Evolutionary conservation across 2,329 filamentous ascomycete species (phyloP).

Genomic region (Fusarium liriodendri): DNA sequence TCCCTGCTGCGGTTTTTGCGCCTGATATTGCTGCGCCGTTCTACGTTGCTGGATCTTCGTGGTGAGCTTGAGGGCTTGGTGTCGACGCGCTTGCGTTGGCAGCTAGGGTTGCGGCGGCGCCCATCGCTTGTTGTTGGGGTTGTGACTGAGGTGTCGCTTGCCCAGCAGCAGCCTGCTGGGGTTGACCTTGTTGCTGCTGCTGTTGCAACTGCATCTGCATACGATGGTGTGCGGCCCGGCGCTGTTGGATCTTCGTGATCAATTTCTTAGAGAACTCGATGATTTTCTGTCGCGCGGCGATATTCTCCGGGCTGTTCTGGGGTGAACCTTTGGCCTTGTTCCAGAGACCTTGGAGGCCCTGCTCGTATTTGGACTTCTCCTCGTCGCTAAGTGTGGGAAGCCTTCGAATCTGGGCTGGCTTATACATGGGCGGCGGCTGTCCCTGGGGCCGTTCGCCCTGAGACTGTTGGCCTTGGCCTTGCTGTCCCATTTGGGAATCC

Average conservation of each 20-base stretch:
- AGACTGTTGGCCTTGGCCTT: conserved; percentile 40
- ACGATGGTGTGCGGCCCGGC: conserved; percentile 50
- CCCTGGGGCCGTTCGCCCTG: conserved; percentile 36
- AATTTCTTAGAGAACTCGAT: conserved; percentile 70
- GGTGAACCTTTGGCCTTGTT: conserved; percentile 60
- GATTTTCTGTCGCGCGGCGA: conserved; percentile 67
- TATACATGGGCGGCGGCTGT: conserved; percentile 56
- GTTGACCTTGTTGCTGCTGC: conserved; percentile 41
- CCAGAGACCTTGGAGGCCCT: conserved; percentile 66
- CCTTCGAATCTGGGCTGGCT: conserved; percentile 63
- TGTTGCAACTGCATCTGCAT: conserved; percentile 46
- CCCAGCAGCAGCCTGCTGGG: conserved; percentile 30
- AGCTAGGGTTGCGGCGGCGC: conserved; percentile 14
- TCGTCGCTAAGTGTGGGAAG: conserved; percentile 63
- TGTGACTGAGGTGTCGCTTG: conserved; percentile 39
- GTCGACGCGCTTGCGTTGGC: conserved; percentile 18
- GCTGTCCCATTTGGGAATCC: conserved; percentile 42
- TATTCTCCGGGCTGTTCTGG: conserved; percentile 60
- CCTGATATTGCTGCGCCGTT: too few relatives aligned
- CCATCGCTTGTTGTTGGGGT: conserved; percentile 24
- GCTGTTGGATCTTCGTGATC: conserved; percentile 60
- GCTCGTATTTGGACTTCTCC: conserved; percentile 70
- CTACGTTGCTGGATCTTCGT: too few relatives aligned
- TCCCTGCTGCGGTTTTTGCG: too few relatives aligned
- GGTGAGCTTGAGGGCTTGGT: conserved; percentile 38